Base-by-base conservation (phyloP, 139 green algal genomes). In the Nannochloris sp. region DNA sequence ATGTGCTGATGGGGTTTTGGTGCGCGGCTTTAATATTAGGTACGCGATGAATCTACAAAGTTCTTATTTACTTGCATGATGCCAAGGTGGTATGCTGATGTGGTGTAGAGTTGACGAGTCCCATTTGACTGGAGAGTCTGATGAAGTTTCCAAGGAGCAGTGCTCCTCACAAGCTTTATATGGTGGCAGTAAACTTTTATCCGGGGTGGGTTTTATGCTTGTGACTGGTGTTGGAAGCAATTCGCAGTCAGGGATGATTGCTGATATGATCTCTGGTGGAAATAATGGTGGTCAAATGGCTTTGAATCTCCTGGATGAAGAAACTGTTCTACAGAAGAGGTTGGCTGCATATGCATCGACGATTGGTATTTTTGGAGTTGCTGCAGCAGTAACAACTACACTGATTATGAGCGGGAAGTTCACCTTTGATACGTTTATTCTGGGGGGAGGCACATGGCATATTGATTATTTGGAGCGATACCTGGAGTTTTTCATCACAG, bases 161-260 rank as follows among this genome's bases (percentile, higher is more conserved):
- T 20, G 67, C 6, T 20, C 20, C 2, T 30, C 62, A 8, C 56
- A 74, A 26, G 28, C 83, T 8, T 31, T 89, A 44, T 68, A 84
- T 28, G 71, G 71, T 1, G 86, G 86, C 63, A 80, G 66, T 66
- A 90, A 84, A 50, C 67, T 89, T 14, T 56, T 87, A 44, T 74
- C 85, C 44, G 88, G 88, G 3, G 80, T 79, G 48, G 88, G 88
- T 6, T 69, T 69, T n/a, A 80, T 87, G 69, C 56, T 95, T 48
- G 85, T 94, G 25, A 78, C 86, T n/a, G 77, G 81, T 0, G 87
- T 95, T 23, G 88, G 88, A 10, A 68, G 67, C n/a, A 77, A 76
- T 73, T 88, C 79, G 2, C 82, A 90, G 60, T 72, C 81, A 31
- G 85, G 83, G 37, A 29, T 62, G 33, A 69, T 86, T 53, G 36